Conservation (phyloP, 257 asterid species). For the Verbena officinalis region DNA sequence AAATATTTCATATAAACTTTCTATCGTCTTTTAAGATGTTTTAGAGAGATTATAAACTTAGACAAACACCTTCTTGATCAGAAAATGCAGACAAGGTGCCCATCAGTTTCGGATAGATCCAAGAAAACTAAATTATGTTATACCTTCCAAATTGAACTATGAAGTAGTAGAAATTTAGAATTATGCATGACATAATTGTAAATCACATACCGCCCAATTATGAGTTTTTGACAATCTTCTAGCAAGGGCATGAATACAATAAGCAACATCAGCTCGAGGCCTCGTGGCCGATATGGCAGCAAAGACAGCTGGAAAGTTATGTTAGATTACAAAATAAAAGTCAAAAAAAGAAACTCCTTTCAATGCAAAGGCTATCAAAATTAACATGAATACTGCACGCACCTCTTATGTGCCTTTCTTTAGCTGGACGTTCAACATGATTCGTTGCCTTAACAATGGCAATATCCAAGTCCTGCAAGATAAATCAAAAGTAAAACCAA, state of each 20-base stretch:
- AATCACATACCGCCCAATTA: slow-evolving; percentile 92
- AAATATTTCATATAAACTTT: too few species aligned
- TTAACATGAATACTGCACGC: slow-evolving; percentile 9
- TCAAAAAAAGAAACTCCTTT: slow-evolving; percentile 29
- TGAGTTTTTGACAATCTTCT: slow-evolving; percentile 88
- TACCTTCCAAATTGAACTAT: neutral
- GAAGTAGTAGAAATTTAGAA: neutral
- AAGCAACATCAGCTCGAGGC: slow-evolving; percentile 99
- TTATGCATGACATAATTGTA: neutral
- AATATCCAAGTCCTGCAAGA: slow-evolving; percentile 81
- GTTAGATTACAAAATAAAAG: slow-evolving; percentile 19
- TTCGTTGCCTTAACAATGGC: slow-evolving; percentile 98
- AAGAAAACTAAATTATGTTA: neutral
- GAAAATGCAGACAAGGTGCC: too few species aligned
- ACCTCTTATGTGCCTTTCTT: slow-evolving; percentile 95
- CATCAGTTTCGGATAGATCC: too few species aligned
- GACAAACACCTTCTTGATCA: too few species aligned
- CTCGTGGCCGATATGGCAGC: slow-evolving; percentile 88
- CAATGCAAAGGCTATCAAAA: neutral
- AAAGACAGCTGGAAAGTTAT: slow-evolving; percentile 67
- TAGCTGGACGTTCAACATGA: slow-evolving; percentile 95
- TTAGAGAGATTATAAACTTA: too few species aligned
- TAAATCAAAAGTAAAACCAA: slow-evolving; percentile 15
- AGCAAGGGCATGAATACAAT: slow-evolving; percentile 94
- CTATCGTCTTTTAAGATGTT: too few species aligned